phyloP scores from a whole-genome alignment of 148 eudicot species.

The Hydrangea macrophylla region DNA sequence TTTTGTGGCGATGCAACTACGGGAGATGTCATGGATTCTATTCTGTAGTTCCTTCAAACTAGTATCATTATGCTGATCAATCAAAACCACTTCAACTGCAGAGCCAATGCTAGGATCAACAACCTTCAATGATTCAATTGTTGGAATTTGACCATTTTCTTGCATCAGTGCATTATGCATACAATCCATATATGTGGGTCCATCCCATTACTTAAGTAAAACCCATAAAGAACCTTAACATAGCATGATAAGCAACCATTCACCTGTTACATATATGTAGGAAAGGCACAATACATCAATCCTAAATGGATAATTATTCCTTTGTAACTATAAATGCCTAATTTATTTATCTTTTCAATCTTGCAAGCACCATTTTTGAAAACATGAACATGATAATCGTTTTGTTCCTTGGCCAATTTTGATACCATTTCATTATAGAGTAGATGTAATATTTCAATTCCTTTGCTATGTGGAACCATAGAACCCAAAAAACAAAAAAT shows the following conservation, averaged over 20 bases:
- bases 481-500: no score
- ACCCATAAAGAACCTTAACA: slow-evolving; percentile 69
- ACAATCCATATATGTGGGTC: slow-evolving; percentile 73
- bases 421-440: no score
- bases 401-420: no score
- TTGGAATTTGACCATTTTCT: slow-evolving; percentile 62
- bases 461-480: no score
- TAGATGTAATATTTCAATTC: no score
- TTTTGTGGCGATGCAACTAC: slow-evolving; percentile 33
- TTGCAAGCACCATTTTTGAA: no score
- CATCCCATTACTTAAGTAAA: slow-evolving; percentile 66
- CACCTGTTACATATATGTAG: slow-evolving; percentile 33
- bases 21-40: slow-evolving; percentile 31
- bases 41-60: slow-evolving; percentile 52
- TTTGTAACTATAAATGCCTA: no score
- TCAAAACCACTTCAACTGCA: slow-evolving; percentile 45
- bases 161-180: slow-evolving; percentile 59
- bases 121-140: slow-evolving; percentile 53
- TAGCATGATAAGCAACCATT: slow-evolving; percentile 67
- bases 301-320: slow-evolving; percentile 1
- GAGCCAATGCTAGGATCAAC: slow-evolving; percentile 40
- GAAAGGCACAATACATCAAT: slow-evolving; percentile 8
- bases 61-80: slow-evolving; percentile 55
- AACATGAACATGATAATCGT: no score
- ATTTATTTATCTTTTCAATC: no score